Evolutionary conservation across 768 basidiomycete genomes (phyloP), one percentile per base, ranked within the genome.

Genomic region (Russula sp.): DNA sequence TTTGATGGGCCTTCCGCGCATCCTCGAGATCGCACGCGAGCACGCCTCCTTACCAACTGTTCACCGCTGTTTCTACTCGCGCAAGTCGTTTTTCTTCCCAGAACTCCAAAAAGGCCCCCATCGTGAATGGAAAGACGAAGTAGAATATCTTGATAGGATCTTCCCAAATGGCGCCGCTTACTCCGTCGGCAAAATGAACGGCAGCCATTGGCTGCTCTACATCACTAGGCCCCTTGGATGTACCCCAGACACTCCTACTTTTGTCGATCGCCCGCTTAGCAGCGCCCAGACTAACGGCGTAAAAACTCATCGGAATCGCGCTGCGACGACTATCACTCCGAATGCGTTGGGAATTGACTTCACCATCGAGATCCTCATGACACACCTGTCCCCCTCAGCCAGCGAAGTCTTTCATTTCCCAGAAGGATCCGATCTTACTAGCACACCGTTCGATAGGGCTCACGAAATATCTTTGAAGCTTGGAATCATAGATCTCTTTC

Each of bases 21-120:
- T 99, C 70, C 89, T 99, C 63, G 87, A 94, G 70, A 96, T 98
- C 71, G 97, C 97, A 2, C 79, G 83, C 40, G 77, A 79, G 7
- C 77, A 88, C 44, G 89, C 87, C 11, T 79, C 82, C 55, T 75
- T 93, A 64, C 78, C 78, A 31, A 79, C 82, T 39, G 91, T 98
- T 37, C 84, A 93, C 74, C 85, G 93, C 65, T 94, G 91, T 75
- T 99, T 98, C 80, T 99, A 98, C 78, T 97, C 94, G 47, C 87
- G 96, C 69, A 99, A 98, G 76, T 89, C 90, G 7, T 99, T 98
- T 83, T 98, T 98, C 90, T 99, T 98, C 75, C 97, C 97, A 8
- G 97, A 99, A 74, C 85, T 91, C 27, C 97, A 99, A 72, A 77
- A 78, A 22, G 95, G 94, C 4, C 95, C 94, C 16, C 97, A 99